Evolutionary conservation across 257 asterid genomes (phyloP), one percentile per base, ranked within the genome.

Genomic region (Przewalskia tangutica): DNA sequence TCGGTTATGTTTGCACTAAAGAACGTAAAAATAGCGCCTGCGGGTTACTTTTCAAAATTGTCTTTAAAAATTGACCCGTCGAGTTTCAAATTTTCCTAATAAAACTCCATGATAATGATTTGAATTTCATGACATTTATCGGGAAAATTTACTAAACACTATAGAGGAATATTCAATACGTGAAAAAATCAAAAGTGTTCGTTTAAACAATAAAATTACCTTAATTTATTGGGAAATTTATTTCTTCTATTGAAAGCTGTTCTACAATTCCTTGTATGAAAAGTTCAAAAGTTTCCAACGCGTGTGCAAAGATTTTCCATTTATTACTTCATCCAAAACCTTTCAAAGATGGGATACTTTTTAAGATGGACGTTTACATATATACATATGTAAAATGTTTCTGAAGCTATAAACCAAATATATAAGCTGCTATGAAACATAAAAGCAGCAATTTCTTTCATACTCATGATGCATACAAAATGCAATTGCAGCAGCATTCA

Each of bases 401-500:
- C 20, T 73, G 79, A 73, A 23, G 79, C 62, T 73, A 73, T 48
- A 50, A 48, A 14, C 44, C 46, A 27, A 73, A 73, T 23, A 73
- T 23, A 73, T 73, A 73, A 73, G 79, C 79, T 50, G 79, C 79
- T 48, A 50, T 48, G 79, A 73, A 50, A 73, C 62, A 50, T 50
- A 50, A 73, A 79, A 75, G 79, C 53, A 64, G 60, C 50, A 53
- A 82, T 44, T 55, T 83, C 85, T 89, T 27, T 27, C 32, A 27
- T 84, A 83, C 82, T 81, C 79, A 77, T 59, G 71, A 54, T 66
- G 87, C 83, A 85, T 14, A 73, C 54, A 77, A 60, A 82, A 59
- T 75, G 84, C 85, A 88, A 62, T 71, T 71, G 56, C 68, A 55
- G 77, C 82, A 82, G 65, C 82, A 84, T 82, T 82, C 76, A 64